These are phyloP conservation scores for Tulasnella sp. DNA, from an alignment of 768 basidiomycete genomes.

Conservation along the genomic window DNA sequence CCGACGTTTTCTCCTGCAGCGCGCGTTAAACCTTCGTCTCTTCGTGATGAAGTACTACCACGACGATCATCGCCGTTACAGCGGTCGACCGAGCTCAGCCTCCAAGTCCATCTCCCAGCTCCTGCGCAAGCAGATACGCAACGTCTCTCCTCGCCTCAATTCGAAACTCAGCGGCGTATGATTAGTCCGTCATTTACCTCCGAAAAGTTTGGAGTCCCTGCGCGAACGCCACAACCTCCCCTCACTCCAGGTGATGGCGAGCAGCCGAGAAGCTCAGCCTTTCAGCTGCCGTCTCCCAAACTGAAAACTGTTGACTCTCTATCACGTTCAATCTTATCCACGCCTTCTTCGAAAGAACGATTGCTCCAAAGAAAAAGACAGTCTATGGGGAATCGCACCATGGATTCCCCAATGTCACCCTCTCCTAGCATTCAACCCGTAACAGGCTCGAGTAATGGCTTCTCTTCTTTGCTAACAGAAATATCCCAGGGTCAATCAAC, in stretches of 20 bases:
- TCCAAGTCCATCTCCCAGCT: neutral
- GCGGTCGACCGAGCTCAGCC: neutral
- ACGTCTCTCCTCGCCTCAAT: neutral
- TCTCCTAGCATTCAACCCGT: neutral
- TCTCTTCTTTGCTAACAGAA: neutral
- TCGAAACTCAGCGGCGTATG: neutral
- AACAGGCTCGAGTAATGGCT: neutral
- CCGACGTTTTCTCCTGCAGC: neutral
- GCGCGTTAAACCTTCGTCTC: neutral
- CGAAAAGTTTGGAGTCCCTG: neutral
- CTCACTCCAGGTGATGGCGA: neutral
- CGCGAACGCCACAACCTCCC: neutral
- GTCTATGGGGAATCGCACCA: neutral
- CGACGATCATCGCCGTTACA: neutral
- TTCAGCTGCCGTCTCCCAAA: neutral
- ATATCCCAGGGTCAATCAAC: neutral
- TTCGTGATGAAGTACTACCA: neutral
- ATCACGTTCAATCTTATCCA: neutral
- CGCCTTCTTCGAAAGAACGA: conserved; percentile 1
- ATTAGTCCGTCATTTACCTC: neutral
- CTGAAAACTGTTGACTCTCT: neutral
- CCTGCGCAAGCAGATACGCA: neutral
- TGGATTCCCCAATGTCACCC: neutral
- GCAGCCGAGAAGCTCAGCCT: neutral
- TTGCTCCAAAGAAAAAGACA: conserved; percentile 6